Conservation (phyloP, 495 filamentous ascomycete genomes). For the Hypoxylon crocopeplum region DNA sequence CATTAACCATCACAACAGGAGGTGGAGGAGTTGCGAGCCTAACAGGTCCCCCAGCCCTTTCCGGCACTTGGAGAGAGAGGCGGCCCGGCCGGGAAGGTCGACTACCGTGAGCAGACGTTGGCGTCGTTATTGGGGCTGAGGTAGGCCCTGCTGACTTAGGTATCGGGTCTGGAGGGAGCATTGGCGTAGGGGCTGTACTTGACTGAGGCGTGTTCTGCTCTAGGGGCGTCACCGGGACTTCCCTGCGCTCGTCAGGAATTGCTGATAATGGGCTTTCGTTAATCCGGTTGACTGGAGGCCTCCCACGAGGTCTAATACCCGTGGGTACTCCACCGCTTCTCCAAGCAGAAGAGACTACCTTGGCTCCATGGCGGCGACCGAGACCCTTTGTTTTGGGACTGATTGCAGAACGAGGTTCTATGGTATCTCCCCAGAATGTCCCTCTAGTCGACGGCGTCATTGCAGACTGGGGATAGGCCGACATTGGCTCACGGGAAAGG, state of each 20-base stretch:
- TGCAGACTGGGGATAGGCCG: slow-evolving; percentile 82
- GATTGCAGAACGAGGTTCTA: slow-evolving; percentile 73
- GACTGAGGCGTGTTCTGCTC: slow-evolving; percentile 27
- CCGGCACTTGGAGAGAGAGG: slow-evolving; percentile 82
- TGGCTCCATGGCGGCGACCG: slow-evolving; percentile 81
- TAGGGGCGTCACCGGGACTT: slow-evolving; percentile 41
- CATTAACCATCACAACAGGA: slow-evolving; percentile 70
- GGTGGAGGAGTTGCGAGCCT: slow-evolving; percentile 77
- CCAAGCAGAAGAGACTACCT: slow-evolving; percentile 95
- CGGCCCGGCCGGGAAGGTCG: slow-evolving; percentile 54
- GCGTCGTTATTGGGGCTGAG: slow-evolving; percentile 19
- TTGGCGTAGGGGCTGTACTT: slow-evolving; percentile 25
- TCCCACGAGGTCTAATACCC: slow-evolving; percentile 78
- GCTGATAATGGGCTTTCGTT: slow-evolving; percentile 83
- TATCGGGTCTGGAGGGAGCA: slow-evolving; percentile 38
- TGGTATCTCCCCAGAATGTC: slow-evolving; percentile 55
- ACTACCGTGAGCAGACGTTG: slow-evolving; percentile 33
- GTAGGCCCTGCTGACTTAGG: slow-evolving; percentile 38
- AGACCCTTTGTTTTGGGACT: slow-evolving; percentile 67
- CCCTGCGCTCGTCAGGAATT: slow-evolving; percentile 66
- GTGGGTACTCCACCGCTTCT: slow-evolving; percentile 69
- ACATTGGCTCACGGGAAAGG: slow-evolving; percentile 61
- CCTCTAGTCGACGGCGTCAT: slow-evolving; percentile 64
- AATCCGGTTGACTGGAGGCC: slow-evolving; percentile 79
- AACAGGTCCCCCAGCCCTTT: slow-evolving; percentile 74